Conservation (phyloP, 2,329 filamentous ascomycete genomes). For the Emericellopsis atlantica region DNA sequence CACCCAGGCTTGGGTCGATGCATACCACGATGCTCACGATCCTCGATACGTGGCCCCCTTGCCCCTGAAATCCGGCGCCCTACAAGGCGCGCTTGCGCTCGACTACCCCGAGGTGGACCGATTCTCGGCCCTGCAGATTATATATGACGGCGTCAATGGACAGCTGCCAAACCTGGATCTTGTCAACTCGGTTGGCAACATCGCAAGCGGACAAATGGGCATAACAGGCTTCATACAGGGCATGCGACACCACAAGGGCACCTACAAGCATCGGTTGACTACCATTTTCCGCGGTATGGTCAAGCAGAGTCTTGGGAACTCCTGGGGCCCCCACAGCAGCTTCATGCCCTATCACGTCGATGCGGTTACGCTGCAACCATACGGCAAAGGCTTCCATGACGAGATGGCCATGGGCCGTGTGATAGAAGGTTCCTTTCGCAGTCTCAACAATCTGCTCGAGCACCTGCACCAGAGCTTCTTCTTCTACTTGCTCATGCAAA, state of each 20-base stretch:
- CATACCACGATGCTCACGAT: constrained; percentile 85
- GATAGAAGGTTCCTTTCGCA: constrained; percentile 82
- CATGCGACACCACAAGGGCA: constrained; percentile 72
- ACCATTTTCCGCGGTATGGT: constrained; percentile 91
- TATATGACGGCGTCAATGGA: constrained; percentile 93
- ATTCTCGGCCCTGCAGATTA: constrained; percentile 80
- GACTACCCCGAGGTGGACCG: constrained; percentile 79
- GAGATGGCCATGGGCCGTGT: constrained; percentile 91
- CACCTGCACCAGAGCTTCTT: constrained; percentile 98
- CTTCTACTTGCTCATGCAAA: constrained; percentile 91
- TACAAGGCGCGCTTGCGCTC: constrained; percentile 87
- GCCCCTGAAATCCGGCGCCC: constrained; percentile 79
- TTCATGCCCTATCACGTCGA: constrained; percentile 98
- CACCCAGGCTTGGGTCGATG: constrained; percentile 93
- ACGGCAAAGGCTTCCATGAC: constrained; percentile 89
- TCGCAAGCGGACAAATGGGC: constrained; percentile 85
- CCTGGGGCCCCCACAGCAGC: constrained; percentile 81
- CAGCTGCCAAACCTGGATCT: constrained; percentile 92
- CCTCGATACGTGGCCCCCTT: constrained; percentile 58
- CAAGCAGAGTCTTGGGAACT: constrained; percentile 78
- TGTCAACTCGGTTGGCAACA: constrained; percentile 83
- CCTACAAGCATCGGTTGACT: constrained; percentile 67
- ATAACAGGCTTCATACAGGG: constrained; percentile 74
- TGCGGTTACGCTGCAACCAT: constrained; percentile 83
- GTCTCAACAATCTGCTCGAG: constrained; percentile 90